Evolutionary conservation across 2,329 filamentous ascomycete genomes (phyloP).

Genomic region (Epichloe elymi): DNA sequence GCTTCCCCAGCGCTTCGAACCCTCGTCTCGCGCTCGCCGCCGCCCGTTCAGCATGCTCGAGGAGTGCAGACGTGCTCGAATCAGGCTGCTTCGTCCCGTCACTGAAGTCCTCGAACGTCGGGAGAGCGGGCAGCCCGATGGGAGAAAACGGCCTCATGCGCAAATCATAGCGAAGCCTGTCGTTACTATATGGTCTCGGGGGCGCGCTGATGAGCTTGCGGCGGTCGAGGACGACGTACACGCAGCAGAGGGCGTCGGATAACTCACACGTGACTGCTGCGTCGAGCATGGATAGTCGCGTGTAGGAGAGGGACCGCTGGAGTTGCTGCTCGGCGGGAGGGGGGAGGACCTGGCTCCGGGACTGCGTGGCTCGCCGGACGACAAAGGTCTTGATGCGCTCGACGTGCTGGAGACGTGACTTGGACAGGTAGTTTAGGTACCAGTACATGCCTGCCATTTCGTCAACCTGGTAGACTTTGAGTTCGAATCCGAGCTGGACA

Average conservation of each 20-base stretch:
- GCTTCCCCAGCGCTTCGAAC: slow-evolving; percentile 41
- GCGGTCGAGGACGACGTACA: slow-evolving; percentile 56
- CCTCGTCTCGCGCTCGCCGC: slow-evolving; percentile 37
- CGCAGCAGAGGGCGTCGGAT: slow-evolving; percentile 38
- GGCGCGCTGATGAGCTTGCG: slow-evolving; percentile 39
- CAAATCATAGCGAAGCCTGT: slow-evolving; percentile 61
- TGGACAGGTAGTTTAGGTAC: slow-evolving; percentile 65
- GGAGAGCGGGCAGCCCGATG: slow-evolving; percentile 54
- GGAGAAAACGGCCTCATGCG: slow-evolving; percentile 74
- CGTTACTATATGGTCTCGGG: slow-evolving; percentile 50
- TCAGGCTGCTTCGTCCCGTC: slow-evolving; percentile 28
- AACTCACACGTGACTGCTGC: slow-evolving; percentile 48
- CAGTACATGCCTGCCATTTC: slow-evolving; percentile 86
- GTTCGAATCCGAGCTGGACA: slow-evolving; percentile 85
- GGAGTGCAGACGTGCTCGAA: slow-evolving; percentile 25
- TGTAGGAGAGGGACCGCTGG: slow-evolving; percentile 36
- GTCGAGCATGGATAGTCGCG: slow-evolving; percentile 50
- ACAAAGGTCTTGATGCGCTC: slow-evolving; percentile 61
- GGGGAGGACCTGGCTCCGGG: slow-evolving; percentile 7
- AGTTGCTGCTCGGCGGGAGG: slow-evolving; percentile 29
- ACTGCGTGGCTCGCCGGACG: slow-evolving; percentile 24
- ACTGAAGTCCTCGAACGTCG: slow-evolving; percentile 48
- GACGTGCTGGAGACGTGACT: slow-evolving; percentile 53
- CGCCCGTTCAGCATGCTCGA: slow-evolving; percentile 32
- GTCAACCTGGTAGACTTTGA: slow-evolving; percentile 75